Base-by-base conservation (phyloP, 306 rosid genomes). In the Vigna reflexopilosa region DNA sequence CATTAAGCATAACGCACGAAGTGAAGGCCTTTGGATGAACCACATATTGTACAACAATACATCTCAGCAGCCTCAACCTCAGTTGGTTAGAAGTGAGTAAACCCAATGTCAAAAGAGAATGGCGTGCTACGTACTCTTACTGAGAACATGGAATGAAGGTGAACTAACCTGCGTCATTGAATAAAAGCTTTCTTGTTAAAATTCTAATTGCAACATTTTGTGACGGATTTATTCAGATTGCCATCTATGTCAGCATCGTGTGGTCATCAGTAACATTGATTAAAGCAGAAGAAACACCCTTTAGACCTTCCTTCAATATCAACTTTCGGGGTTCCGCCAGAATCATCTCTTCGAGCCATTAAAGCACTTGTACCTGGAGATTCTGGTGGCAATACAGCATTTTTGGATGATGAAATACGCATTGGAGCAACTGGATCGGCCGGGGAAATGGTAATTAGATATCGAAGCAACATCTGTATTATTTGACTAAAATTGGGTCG, bases 281-380 rank as follows among this genome's bases (percentile, higher is more conserved):
- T 42, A 9, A 2, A 91, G 89, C 93, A 89, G 72, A 85, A 88
- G 89, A 91, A 88, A 71, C 85, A 78, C 54, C 94, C 83, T 78
- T 66, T 89, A 48, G 93, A 77, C 24, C 87, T 82, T 61, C 84
- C 94, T 89, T 87, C 93, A 66, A 55, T 36, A 42, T 47, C 15
- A 32, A 32, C 58, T 7, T 75, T 81, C 1, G 86, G 59, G 59
- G 84, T 83, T 66, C 77, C 91, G 40, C 81, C 85, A 0, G 86
- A 80, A 80, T 82, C 90, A 67, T 83, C 73, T 82, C 89, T 89
- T 48, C 77, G 7, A 5, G 86, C 79, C 94, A 93, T 93, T 72
- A 93, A 76, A 22, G 93, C 91, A 83, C 98, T 89, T 49, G 98
- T 93, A 19, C 98, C 96, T 0, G 98, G 98, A 20, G 96, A 89